Evolutionary conservation across 1,284 basidiomycete species (phyloP), one percentile per base, ranked within the genome.

Genomic region (Afroboletus lepidellus): DNA sequence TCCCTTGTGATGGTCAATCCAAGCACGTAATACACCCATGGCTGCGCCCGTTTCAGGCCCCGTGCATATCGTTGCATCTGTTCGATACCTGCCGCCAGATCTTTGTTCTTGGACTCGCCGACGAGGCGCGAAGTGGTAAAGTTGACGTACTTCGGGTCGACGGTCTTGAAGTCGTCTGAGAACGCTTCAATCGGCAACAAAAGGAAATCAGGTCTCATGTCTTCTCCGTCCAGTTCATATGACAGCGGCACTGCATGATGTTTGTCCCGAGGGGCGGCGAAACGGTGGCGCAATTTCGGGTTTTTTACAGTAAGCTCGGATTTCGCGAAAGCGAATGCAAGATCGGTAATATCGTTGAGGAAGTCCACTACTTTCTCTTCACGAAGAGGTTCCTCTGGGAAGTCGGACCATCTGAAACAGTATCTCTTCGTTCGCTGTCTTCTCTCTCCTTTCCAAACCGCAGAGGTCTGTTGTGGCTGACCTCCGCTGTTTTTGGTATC

Each of bases 121-220:
- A 53, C 54, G 3, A 59, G 39, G 4, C 56, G 54, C 5, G 48
- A 20, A 2, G 54, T 50, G 0, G 54, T 61, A n/a, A 61, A 55
- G 27, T 59, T 57, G 36, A 61, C 12, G 21, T 55, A 61, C 13
- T 30, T 42, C 36, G 24, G 1, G 24, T 61, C 51, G n/a, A 54
- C 46, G 0, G 44, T 53, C 42, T 46, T 54, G 21, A 45, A 46
- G 18, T 47, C 54, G 0, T 46, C 38, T 3, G 15, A 1, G 32
- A 60, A 62, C 1, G 60, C 60, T 16, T 55, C 42, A 3, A 50
- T 20, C 0, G 60, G 58, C 16, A 62, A 23, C 8, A 62, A 8
- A 11, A 62, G 12, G 8, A 62, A 60, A 30, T 58, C 51, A 0
- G 58, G 58, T 9, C 56, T 16, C 54, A 55, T 60, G 37, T 61